Conservation (phyloP, 2,329 filamentous ascomycete genomes). For the Paracoccidioides brasiliensis region DNA sequence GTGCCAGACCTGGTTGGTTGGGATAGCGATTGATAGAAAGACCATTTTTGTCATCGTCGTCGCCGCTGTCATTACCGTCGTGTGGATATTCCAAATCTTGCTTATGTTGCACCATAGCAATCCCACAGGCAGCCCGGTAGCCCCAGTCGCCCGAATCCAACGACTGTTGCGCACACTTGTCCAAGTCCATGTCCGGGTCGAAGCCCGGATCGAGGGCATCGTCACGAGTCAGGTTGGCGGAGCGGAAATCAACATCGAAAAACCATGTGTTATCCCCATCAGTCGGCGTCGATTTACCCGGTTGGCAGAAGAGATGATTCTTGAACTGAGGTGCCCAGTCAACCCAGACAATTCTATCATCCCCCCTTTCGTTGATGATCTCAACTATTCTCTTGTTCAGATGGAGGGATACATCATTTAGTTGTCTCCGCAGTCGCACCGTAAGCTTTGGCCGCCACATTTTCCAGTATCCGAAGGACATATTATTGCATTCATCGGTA, state of each 20-base stretch:
- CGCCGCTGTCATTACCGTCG: not conserved
- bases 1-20: conserved; percentile 7
- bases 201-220: not conserved
- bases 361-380: conserved; percentile 13
- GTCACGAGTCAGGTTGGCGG: not conserved
- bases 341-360: conserved; percentile 13
- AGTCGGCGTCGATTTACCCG: conserved; percentile 5
- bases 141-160: conserved; percentile 6
- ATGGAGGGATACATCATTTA: conserved; percentile 14
- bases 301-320: conserved; percentile 18
- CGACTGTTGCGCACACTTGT: conserved; percentile 3
- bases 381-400: conserved; percentile 17
- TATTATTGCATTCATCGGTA: conserved; percentile 9
- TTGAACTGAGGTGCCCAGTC: conserved; percentile 16
- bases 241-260: conserved; percentile 14
- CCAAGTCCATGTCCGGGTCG: not conserved
- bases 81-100: conserved; percentile 1
- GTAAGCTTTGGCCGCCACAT: conserved; percentile 10
- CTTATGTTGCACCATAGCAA: conserved; percentile 2
- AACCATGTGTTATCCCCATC: conserved; percentile 17
- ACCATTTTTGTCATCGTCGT: not conserved
- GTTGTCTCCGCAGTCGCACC: conserved; percentile 12
- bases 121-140: conserved; percentile 5
- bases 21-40: not conserved
- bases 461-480: conserved; percentile 8